Evolutionary conservation across 495 filamentous ascomycete genomes (phyloP).

Genomic region (Hyaloscypha bicolor): DNA sequence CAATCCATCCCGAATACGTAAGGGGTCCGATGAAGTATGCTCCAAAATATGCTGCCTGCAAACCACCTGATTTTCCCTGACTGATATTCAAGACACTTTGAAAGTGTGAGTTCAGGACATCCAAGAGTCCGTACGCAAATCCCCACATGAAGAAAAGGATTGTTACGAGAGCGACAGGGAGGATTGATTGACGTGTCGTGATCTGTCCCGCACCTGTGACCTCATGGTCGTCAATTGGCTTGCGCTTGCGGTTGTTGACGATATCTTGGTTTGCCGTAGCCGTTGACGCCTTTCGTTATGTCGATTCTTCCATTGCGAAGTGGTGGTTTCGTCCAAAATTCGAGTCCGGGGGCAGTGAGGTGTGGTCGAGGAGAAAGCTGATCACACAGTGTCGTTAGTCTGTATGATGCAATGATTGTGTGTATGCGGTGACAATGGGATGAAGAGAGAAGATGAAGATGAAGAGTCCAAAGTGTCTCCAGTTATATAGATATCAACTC

Average conservation of each 20-base stretch:
- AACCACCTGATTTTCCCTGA: slow-evolving; percentile 43
- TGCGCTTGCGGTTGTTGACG: slow-evolving; percentile 7
- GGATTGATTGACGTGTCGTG: slow-evolving; percentile 52
- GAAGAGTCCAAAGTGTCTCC: too few species aligned
- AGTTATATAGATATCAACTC: too few species aligned
- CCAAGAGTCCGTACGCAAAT: slow-evolving; percentile 52
- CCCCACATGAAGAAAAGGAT: slow-evolving; percentile 47
- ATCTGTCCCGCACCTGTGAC: slow-evolving; percentile 52
- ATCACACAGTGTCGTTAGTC: too few species aligned
- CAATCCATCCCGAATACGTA: slow-evolving; percentile 60
- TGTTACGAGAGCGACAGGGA: slow-evolving; percentile 21
- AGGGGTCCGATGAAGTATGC: slow-evolving; percentile 58
- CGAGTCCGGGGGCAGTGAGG: too few species aligned
- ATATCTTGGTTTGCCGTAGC: background rate
- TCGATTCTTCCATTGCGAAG: background rate
- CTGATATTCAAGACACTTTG: slow-evolving; percentile 51
- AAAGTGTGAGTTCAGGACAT: slow-evolving; percentile 58
- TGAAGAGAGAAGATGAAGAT: too few species aligned
- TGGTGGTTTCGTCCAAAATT: too few species aligned
- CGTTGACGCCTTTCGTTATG: background rate
- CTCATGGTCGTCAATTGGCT: slow-evolving; percentile 38
- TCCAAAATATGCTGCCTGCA: slow-evolving; percentile 49
- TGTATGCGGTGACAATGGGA: too few species aligned
- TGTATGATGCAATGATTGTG: too few species aligned
- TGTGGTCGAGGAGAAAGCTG: too few species aligned